Base-by-base conservation (phyloP, 371 early-diverging fungal species). In the Apophysomyces sp. region DNA sequence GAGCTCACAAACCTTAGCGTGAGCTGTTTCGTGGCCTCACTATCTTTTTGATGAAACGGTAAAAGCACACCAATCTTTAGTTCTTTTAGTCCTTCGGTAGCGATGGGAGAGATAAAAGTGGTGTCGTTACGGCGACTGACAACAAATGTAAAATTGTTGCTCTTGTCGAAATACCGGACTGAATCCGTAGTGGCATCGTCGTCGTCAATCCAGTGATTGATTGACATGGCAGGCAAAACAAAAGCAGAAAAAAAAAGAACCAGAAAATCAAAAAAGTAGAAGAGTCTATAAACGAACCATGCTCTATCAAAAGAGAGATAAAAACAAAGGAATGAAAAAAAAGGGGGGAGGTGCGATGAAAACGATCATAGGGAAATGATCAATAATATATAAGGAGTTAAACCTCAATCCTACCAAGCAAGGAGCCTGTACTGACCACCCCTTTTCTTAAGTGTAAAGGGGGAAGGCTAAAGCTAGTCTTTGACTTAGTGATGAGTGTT, bases 1-100 rank as follows among this genome's bases (percentile, higher is more conserved):
- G 28, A 28, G 21, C 39, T 51, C n/a, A n/a, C n/a, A n/a, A 68
- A 77, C 81, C 77, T 80, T 52, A 76, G 55, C 3, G 81, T 80
- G 32, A 80, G 60, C 11, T 65, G 49, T 40, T 61, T 67, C n/a
- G 81, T 80, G 57, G 61, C 72, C 13, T 64, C 58, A 57, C 77
- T 66, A 18, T 73, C 67, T 32, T 68, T 72, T 62, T 80, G 81
- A 26, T 72, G 76, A 60, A 80, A 86, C 2, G 86, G 84, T 28
- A 86, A 28, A 13, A 86, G 64, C 0, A 84, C 73, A 37, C 86
- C 86, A 3, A 86, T 66, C 34, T 77, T 80, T n/a, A 86, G 66
- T 52, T 86, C 86, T 8, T 74, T 66, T 11, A 69, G 54, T n/a
- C 24, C 37, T 27, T 58, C 34, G 26, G 65, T 31, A 28, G 44